A percentile compares a stretch with the other conserved stretches of the same genome.
Evolutionary conservation across 2,329 filamentous ascomycete genomes (phyloP).

Genomic region (Diaporthe sp.): DNA sequence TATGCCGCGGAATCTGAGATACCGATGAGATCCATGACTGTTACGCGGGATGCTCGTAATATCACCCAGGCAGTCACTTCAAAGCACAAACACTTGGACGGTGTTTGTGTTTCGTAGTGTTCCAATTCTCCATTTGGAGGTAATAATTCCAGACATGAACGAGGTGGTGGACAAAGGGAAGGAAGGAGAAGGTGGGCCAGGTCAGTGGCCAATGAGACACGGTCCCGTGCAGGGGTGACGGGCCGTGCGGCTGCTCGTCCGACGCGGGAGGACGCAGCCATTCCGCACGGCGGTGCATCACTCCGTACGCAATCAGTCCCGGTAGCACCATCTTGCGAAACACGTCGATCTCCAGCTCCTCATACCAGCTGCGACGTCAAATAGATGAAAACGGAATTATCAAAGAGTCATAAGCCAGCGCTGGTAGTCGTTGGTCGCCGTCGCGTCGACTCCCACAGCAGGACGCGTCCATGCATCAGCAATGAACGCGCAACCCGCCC

Average conservation of each 20-base stretch:
- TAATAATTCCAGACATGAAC: no score
- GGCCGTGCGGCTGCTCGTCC: constrained; percentile 13
- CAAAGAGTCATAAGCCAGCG: neutral
- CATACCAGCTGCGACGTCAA: neutral
- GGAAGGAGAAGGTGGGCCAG: neutral
- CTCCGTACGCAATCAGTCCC: constrained; percentile 1
- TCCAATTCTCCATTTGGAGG: neutral
- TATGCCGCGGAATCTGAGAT: neutral
- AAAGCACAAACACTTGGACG: no score
- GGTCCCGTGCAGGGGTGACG: constrained; percentile 22
- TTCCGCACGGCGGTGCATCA: constrained; percentile 26
- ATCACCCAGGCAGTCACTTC: neutral
- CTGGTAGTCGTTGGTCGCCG: neutral
- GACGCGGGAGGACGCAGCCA: constrained; percentile 20
- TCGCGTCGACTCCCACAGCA: no score
- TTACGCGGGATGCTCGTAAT: neutral
- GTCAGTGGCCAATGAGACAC: constrained; percentile 19
- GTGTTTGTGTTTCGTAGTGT: neutral
- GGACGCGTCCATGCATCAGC: neutral
- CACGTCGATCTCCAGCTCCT: neutral
- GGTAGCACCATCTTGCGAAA: neutral
- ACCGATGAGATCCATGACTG: no score
- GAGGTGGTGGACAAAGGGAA: neutral
- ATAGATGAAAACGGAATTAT: neutral
- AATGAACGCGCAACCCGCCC: neutral